Percentiles rank a stretch among this genome's conserved stretches.
Conservation (phyloP, 306 rosid species). For the Corylus avellana region DNA sequence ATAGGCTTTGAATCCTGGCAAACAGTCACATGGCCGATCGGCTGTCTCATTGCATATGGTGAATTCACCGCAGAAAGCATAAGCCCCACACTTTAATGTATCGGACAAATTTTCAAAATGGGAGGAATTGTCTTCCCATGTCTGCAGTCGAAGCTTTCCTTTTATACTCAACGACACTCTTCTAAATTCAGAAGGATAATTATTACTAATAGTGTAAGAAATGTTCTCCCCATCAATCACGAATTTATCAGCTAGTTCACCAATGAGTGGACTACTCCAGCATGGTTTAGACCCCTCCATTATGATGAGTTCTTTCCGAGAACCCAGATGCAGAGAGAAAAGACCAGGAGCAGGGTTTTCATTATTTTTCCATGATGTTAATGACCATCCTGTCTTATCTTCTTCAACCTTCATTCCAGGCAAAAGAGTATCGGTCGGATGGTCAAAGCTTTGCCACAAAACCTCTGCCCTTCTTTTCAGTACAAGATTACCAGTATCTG, state of each 20-base stretch:
- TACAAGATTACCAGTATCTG: neutral
- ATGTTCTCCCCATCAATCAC: neutral
- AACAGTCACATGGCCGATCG: neutral
- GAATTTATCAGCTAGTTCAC: neutral
- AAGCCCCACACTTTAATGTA: neutral
- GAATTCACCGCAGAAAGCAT: fast-evolving
- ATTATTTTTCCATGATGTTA: neutral
- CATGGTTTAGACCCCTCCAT: neutral
- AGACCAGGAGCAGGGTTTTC: neutral
- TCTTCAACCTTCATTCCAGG: neutral
- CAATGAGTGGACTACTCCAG: neutral
- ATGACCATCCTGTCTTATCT: neutral
- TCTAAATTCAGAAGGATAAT: neutral
- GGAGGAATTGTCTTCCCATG: neutral
- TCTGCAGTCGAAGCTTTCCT: neutral
- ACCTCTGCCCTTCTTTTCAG: neutral
- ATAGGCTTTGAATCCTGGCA: neutral
- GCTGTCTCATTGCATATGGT: neutral
- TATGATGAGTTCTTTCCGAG: neutral
- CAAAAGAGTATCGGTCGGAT: neutral
- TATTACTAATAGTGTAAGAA: neutral
- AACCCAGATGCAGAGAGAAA: neutral
- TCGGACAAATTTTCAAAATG: no score
- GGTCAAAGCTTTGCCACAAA: neutral
- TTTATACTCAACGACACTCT: neutral